Evolutionary conservation across 148 eudicot genomes (phyloP).

Genomic region (Spergularia bocconei): DNA sequence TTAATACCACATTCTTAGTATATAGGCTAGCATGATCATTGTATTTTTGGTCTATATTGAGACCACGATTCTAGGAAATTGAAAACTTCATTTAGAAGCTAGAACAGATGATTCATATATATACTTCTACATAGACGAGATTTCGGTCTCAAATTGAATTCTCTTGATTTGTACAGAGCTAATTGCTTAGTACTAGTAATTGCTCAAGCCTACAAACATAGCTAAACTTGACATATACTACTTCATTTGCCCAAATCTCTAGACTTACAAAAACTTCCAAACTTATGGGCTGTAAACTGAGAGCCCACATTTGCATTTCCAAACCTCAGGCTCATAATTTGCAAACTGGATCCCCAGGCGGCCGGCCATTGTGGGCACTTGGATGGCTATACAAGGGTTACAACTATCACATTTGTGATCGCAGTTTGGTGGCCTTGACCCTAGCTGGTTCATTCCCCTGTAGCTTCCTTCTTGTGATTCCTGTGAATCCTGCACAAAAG

Average conservation of each 20-base stretch:
- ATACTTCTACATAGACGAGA: constrained; percentile 24
- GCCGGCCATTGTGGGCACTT: constrained; percentile 59
- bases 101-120: constrained; percentile 20
- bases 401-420: constrained; percentile 81
- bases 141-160: constrained; percentile 21
- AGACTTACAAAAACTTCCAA: background rate
- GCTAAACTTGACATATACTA: background rate
- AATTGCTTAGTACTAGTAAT: constrained; percentile 11
- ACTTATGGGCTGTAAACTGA: constrained; percentile 60
- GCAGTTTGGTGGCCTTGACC: constrained; percentile 91
- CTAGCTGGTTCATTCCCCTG: constrained; percentile 41
- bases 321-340: constrained; percentile 81
- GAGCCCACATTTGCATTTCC: constrained; percentile 97
- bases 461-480: background rate
- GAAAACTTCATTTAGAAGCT: background rate
- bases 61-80: constrained; percentile 1
- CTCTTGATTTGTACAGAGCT: constrained; percentile 27
- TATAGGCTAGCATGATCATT: constrained; percentile 5
- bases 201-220: constrained; percentile 9
- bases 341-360: constrained; percentile 55
- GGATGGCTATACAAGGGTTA: constrained; percentile 74
- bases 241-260: background rate
- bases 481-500: background rate
- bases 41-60: constrained; percentile 17
- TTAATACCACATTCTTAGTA: background rate